phyloP scores from a whole-genome alignment of 345 rosid species.

The Psidium friedrichsthalianum region DNA sequence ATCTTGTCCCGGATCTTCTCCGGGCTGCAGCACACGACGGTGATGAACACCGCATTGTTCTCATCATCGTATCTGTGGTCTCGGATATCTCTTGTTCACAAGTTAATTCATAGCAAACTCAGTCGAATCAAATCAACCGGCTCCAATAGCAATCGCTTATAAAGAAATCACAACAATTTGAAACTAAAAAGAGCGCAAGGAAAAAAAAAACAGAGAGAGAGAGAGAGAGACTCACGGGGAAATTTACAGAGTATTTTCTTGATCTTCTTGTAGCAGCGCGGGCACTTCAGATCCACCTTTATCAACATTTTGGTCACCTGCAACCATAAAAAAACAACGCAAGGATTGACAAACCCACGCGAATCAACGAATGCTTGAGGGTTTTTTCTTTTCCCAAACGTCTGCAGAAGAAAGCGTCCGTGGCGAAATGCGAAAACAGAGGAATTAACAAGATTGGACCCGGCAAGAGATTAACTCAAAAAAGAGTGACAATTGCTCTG shows the following conservation, averaged over 20 bases:
- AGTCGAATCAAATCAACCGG: background rate
- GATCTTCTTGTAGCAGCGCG: too few relatives aligned
- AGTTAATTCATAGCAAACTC: background rate
- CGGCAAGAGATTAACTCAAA: background rate
- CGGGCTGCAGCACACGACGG: slow-evolving; percentile 21
- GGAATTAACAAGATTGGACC: background rate
- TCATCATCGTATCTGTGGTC: slow-evolving; percentile 16
- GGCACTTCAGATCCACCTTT: too few relatives aligned
- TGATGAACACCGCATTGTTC: slow-evolving; percentile 15
- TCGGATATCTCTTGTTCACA: slow-evolving; percentile 11
- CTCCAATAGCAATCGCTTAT: background rate
- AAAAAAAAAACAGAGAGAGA: background rate
- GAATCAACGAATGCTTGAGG: background rate
- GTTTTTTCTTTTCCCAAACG: background rate
- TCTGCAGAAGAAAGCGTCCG: background rate
- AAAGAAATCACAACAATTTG: too few relatives aligned
- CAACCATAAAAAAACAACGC: too few relatives aligned
- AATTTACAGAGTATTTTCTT: too few relatives aligned
- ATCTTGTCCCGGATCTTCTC: slow-evolving; percentile 21
- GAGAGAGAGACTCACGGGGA: too few relatives aligned
- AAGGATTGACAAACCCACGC: too few relatives aligned
- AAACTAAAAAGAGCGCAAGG: too few relatives aligned
- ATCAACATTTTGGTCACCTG: too few relatives aligned
- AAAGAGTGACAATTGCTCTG: background rate
- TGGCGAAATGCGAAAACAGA: background rate